Conservation (phyloP, 2,329 filamentous ascomycete species). For the Cadophora malorum region DNA sequence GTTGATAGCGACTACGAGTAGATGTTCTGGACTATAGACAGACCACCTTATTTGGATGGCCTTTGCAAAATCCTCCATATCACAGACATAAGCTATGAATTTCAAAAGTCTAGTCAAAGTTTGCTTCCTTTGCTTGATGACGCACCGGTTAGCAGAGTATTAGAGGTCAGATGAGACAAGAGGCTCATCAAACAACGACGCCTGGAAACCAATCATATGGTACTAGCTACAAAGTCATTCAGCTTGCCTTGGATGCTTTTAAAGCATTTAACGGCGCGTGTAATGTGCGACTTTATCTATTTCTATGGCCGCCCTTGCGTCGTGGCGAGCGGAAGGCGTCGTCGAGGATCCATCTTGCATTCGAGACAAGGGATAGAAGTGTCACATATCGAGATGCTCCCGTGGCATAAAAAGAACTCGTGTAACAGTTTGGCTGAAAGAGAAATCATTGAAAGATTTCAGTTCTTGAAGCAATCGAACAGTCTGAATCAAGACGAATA, state of each 20-base stretch:
- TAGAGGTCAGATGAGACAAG: slow-evolving; percentile 29
- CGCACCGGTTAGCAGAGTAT: slow-evolving; percentile 1
- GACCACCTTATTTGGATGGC: not conserved
- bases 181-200: slow-evolving; percentile 24
- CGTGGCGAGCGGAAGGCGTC: slow-evolving; percentile 34
- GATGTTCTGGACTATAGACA: not conserved
- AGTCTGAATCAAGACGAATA: slow-evolving; percentile 30
- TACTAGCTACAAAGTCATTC: slow-evolving; percentile 19
- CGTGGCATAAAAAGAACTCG: slow-evolving; percentile 6
- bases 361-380: slow-evolving; percentile 32
- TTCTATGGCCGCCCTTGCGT: slow-evolving; percentile 36
- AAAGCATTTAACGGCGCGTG: slow-evolving; percentile 33
- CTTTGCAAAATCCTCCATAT: not conserved
- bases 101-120: slow-evolving; percentile 6
- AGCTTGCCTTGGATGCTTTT: not conserved
- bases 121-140: slow-evolving; percentile 19
- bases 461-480: slow-evolving; percentile 19
- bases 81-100: not conserved
- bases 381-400: slow-evolving; percentile 33
- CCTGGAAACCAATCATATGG: slow-evolving; percentile 25
- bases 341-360: slow-evolving; percentile 27
- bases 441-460: slow-evolving; percentile 22
- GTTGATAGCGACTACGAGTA: not conserved
- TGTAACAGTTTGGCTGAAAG: slow-evolving; percentile 26
- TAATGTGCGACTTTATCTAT: slow-evolving; percentile 29